These are phyloP conservation scores for Xylariomycetidae sp. DNA, from an alignment of 2,329 filamentous ascomycete species.

Conservation along the genomic window DNA sequence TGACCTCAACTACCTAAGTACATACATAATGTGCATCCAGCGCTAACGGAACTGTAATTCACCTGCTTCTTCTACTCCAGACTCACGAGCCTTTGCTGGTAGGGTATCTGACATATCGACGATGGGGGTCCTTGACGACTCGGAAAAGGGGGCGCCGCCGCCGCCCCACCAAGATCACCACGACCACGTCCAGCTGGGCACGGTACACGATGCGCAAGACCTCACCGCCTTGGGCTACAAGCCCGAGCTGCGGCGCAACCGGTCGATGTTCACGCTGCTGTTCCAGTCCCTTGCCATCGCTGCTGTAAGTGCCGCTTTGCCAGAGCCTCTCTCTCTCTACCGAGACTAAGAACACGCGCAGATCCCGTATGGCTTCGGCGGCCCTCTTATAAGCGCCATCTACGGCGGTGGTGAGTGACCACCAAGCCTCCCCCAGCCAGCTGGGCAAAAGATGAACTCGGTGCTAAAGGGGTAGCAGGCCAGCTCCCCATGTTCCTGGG, in stretches of 20 bases:
- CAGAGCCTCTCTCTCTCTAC: not conserved
- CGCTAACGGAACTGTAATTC: no score
- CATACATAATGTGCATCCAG: no score
- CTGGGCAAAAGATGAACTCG: no score
- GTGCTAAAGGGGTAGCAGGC: no score
- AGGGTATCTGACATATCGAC: no score
- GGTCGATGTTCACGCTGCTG: conserved; percentile 53
- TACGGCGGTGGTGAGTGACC: conserved; percentile 29
- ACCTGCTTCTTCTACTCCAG: no score
- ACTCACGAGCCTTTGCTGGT: no score
- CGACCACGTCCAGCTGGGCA: conserved; percentile 13
- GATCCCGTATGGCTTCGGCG: conserved; percentile 47
- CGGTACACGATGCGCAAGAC: conserved; percentile 23
- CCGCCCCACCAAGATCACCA: no score
- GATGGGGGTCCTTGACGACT: no score
- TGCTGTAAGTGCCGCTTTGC: conserved; percentile 31
- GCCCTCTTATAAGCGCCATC: conserved; percentile 31
- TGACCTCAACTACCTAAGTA: no score
- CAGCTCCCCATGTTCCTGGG: conserved; percentile 51
- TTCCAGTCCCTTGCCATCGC: conserved; percentile 58
- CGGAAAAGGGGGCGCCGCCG: no score
- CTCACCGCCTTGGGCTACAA: conserved; percentile 47
- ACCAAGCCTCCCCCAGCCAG: not conserved
- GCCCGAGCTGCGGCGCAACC: conserved; percentile 50
- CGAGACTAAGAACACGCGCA: conserved; percentile 7